Evolutionary conservation across 2,329 filamentous ascomycete species (phyloP).

Genomic region (Aphanocladium album): DNA sequence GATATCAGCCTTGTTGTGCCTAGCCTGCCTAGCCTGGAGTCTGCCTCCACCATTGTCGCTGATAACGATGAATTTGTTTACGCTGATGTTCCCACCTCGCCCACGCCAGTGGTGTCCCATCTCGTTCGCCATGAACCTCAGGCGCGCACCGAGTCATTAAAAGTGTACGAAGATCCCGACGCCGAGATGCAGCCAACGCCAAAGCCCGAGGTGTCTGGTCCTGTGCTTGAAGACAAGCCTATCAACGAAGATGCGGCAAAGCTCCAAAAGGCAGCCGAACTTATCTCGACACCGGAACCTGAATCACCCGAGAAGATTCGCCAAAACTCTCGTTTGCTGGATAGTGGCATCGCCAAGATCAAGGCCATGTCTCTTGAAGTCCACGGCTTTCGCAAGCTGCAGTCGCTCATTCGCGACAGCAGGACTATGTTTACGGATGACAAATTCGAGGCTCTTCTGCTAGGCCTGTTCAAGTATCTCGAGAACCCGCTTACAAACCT

Average conservation of each 20-base stretch:
- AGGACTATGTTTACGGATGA: conserved; percentile 59
- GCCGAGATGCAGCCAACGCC: conserved; percentile 43
- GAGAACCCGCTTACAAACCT: conserved; percentile 54
- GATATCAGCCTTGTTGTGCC: conserved; percentile 51
- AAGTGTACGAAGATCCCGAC: conserved; percentile 61
- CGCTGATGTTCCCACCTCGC: conserved; percentile 3
- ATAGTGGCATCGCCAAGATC: conserved; percentile 70
- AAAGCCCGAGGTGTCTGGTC: conserved; percentile 39
- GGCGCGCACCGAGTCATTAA: conserved; percentile 25
- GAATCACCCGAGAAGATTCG: conserved; percentile 48
- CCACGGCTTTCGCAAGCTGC: conserved; percentile 73
- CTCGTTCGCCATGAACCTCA: conserved; percentile 6
- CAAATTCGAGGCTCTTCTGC: conserved; percentile 62
- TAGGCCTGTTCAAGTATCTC: conserved; percentile 67
- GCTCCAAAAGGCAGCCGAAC: conserved; percentile 23
- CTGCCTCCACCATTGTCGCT: conserved; percentile 25
- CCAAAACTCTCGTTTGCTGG: conserved; percentile 58
- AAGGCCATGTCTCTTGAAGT: conserved; percentile 69
- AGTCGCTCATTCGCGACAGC: conserved; percentile 66
- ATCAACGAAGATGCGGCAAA: conserved; percentile 50
- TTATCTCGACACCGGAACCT: conserved; percentile 17
- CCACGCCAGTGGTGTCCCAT: conserved; percentile 14
- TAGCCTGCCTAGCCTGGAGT: conserved; percentile 34
- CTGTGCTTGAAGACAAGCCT: conserved; percentile 55
- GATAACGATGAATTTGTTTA: conserved; percentile 12